Conservation (phyloP, 805 yeast species). For the Yamadazyma endophytica region DNA sequence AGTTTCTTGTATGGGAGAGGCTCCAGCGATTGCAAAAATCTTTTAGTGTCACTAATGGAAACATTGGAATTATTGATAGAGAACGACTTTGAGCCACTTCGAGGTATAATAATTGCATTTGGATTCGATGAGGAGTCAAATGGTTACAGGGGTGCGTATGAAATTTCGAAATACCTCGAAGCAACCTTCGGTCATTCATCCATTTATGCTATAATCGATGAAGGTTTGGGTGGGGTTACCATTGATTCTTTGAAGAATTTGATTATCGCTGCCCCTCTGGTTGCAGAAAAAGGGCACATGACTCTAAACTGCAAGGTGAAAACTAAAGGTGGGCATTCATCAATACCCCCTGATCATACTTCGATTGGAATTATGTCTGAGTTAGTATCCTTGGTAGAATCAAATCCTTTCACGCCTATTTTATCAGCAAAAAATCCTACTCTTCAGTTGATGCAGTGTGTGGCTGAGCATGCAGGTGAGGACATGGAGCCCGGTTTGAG, state of each 20-base stretch:
- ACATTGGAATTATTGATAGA: slow-evolving; percentile 53
- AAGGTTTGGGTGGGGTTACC: slow-evolving; percentile 41
- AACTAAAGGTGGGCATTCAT: slow-evolving; percentile 78
- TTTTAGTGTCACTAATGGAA: slow-evolving; percentile 62
- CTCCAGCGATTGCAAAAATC: slow-evolving; percentile 67
- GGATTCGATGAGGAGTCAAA: slow-evolving; percentile 80
- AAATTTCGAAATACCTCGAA: slow-evolving; percentile 44
- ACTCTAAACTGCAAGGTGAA: slow-evolving; percentile 42
- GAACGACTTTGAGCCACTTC: slow-evolving; percentile 52
- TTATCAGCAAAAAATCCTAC: slow-evolving; percentile 58
- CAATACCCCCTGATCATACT: slow-evolving; percentile 79
- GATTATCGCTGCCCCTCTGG: slow-evolving; percentile 46
- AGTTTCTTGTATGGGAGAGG: slow-evolving; percentile 73
- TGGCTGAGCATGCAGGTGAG: slow-evolving; percentile 47
- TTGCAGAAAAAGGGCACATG: slow-evolving; percentile 48
- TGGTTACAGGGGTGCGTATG: slow-evolving; percentile 59
- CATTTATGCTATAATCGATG: slow-evolving; percentile 66
- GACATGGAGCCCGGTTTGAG: slow-evolving; percentile 17
- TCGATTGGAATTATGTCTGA: slow-evolving; percentile 71
- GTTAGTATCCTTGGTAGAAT: slow-evolving; percentile 53
- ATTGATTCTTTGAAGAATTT: slow-evolving; percentile 43
- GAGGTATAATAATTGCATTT: slow-evolving; percentile 61
- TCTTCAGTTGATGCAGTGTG: slow-evolving; percentile 53
- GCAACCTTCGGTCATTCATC: slow-evolving; percentile 59
- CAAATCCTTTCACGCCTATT: slow-evolving; percentile 46